phyloP scores from a whole-genome alignment of 2,329 filamentous ascomycete species.

The Sporothrix inflata region DNA sequence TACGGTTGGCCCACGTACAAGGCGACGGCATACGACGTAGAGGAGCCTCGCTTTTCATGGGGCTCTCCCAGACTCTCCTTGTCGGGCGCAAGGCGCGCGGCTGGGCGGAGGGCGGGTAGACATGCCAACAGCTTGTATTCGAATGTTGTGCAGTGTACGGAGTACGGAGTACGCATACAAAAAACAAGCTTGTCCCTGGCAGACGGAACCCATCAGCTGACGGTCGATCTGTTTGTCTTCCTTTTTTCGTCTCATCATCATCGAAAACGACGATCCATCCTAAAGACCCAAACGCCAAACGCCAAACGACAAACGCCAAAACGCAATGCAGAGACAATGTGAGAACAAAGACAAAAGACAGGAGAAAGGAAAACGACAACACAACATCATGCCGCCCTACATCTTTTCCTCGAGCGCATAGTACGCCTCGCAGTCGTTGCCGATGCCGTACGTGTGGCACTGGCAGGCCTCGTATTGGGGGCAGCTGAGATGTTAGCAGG shows the following conservation, averaged over 20 bases:
- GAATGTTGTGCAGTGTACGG: neutral
- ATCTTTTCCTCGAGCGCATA: constrained; percentile 28
- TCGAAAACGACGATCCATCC: neutral
- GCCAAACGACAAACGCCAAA: neutral
- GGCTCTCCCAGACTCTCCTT: neutral
- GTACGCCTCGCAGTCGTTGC: constrained; percentile 33
- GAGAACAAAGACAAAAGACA: neutral
- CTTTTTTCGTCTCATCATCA: neutral
- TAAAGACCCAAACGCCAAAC: neutral
- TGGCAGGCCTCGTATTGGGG: constrained; percentile 33
- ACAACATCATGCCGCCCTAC: neutral
- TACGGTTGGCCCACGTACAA: neutral
- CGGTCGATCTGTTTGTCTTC: neutral
- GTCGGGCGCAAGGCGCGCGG: neutral
- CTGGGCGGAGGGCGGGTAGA: neutral
- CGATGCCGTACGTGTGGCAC: constrained; percentile 36
- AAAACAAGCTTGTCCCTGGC: neutral
- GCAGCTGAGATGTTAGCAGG: constrained; percentile 29
- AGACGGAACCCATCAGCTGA: neutral
- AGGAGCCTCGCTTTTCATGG: no score
- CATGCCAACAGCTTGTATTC: neutral
- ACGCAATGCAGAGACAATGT: neutral
- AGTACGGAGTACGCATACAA: neutral
- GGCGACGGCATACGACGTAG: no score
- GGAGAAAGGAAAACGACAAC: no score